These are phyloP conservation scores for Nakazawaea pomicola DNA, from an alignment of 805 yeast genomes.

Conservation along the genomic window DNA sequence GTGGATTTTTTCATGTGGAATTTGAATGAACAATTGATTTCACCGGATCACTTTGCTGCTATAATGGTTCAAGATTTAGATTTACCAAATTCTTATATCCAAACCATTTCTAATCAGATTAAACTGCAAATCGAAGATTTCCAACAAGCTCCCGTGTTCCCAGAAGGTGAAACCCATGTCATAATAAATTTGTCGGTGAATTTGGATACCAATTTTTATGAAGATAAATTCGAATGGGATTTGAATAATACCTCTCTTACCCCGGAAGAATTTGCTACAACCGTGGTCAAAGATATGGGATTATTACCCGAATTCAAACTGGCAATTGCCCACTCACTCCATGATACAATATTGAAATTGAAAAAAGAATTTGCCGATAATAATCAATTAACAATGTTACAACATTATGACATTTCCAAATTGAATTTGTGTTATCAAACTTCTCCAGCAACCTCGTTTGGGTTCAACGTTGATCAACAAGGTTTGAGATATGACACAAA, in stretches of 20 bases:
- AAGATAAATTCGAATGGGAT: constrained; percentile 96
- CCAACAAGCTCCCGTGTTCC: constrained; percentile 60
- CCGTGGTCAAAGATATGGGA: constrained; percentile 82
- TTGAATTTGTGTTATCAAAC: constrained; percentile 28
- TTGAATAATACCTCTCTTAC: constrained; percentile 47
- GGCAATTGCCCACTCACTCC: constrained; percentile 81
- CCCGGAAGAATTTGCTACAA: constrained; percentile 81
- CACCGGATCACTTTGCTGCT: constrained; percentile 72
- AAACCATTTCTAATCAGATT: constrained; percentile 63
- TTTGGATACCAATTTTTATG: constrained; percentile 76
- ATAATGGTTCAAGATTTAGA: constrained; percentile 82
- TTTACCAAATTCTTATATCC: constrained; percentile 60
- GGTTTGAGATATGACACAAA: constrained; percentile 70
- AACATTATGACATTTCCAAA: constrained; percentile 29
- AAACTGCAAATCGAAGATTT: constrained; percentile 78
- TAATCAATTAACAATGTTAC: constrained; percentile 28
- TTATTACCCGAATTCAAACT: constrained; percentile 80
- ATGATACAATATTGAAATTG: constrained; percentile 71
- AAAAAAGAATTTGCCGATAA: constrained; percentile 77
- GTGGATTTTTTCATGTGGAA: constrained; percentile 77
- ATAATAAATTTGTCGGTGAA: constrained; percentile 78
- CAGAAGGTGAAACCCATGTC: constrained; percentile 68
- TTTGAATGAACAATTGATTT: constrained; percentile 52
- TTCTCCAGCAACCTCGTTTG: constrained; percentile 14
- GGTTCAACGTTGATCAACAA: constrained; percentile 19